Evolutionary conservation across 1,284 basidiomycete species (phyloP).

Genomic region (Apiotrichum sp.): DNA sequence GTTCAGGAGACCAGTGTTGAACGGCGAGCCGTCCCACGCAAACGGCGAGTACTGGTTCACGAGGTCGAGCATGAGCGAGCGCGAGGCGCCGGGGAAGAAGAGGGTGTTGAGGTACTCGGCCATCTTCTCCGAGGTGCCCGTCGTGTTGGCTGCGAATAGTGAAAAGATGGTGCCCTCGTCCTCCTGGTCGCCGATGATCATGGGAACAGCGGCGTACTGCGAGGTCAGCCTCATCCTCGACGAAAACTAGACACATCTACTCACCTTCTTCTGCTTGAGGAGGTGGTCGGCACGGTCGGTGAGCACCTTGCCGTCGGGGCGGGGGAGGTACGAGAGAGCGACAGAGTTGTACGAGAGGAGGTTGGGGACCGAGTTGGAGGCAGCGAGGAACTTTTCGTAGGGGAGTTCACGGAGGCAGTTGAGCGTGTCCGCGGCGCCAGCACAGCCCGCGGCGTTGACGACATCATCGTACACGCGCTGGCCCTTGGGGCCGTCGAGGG

Average conservation of each 20-base stretch:
- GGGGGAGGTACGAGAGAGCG: conserved; percentile 50
- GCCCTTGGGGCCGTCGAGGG: conserved; percentile 12
- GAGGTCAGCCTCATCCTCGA: no score
- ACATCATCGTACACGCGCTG: conserved; percentile 15
- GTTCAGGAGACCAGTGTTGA: conserved; percentile 14
- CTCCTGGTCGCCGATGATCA: conserved; percentile 25
- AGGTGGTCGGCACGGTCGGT: conserved; percentile 45
- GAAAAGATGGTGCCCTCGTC: conserved; percentile 17
- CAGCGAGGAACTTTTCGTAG: conserved; percentile 24
- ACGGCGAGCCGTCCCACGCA: conserved; percentile 19
- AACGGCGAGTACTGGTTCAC: conserved; percentile 26
- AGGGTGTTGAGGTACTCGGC: conserved; percentile 19
- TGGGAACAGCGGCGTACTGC: conserved; percentile 13
- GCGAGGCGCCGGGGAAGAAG: conserved; percentile 19
- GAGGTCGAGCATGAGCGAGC: conserved; percentile 16
- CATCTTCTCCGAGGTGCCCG: conserved; percentile 15
- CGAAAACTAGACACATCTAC: no score
- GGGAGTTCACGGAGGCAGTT: conserved; percentile 52
- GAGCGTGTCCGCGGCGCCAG: conserved; percentile 49
- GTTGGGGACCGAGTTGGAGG: conserved; percentile 12
- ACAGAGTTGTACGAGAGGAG: conserved; percentile 14
- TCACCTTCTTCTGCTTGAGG: neutral
- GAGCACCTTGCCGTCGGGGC: conserved; percentile 54
- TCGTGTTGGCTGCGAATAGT: conserved; percentile 26
- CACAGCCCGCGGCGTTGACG: conserved; percentile 4